Evolutionary conservation across 305 asterid genomes (phyloP), one percentile per base, ranked within the genome.

Genomic region (Lippia alba): DNA sequence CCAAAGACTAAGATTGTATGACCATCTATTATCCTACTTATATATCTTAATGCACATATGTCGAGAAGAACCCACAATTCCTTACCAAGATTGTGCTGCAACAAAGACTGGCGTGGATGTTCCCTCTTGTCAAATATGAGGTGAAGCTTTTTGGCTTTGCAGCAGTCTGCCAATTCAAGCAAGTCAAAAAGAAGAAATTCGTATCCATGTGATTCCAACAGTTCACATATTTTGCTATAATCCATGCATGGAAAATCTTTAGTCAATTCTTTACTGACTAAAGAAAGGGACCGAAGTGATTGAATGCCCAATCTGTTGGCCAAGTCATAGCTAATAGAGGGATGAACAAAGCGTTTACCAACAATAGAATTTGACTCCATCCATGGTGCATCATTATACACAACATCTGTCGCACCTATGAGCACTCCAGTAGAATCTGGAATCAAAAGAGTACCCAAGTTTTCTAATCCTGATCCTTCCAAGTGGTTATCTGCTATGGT

Each of bases 351-450:
- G 39, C 82, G 94, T 75, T 88, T 89, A 74, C 99, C 96, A 69
- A 80, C 87, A 82, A 83, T 66, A 16, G 82, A 76, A 75, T 65
- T 78, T 76, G 73, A 75, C 79, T 94, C 96, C 84, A 94, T 86
- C 99, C 99, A 94, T 46, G 97, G 97, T 55, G 96, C 99, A 81
- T 94, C 99, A 74, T 94, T 89, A 74, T 91, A 94, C 74, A 94
- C 96, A 77, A 94, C 86, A 80, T 91, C 80, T 49, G 83, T 89
- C 16, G 93, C 89, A 82, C 72, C 71, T 76, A 74, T 64, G 68
- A 94, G 97, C 81, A 91, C 90, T 61, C 96, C 97, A 77, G 89
- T 84, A 82, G 80, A 86, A 85, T 89, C 96, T 54, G 99, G 99
- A 83, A 89, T 75, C 79, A 87, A 76, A 68, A 94, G 85, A 62